Base-by-base conservation (phyloP, 2,329 filamentous ascomycete genomes). In the Proliferodiscus dingleyae region DNA sequence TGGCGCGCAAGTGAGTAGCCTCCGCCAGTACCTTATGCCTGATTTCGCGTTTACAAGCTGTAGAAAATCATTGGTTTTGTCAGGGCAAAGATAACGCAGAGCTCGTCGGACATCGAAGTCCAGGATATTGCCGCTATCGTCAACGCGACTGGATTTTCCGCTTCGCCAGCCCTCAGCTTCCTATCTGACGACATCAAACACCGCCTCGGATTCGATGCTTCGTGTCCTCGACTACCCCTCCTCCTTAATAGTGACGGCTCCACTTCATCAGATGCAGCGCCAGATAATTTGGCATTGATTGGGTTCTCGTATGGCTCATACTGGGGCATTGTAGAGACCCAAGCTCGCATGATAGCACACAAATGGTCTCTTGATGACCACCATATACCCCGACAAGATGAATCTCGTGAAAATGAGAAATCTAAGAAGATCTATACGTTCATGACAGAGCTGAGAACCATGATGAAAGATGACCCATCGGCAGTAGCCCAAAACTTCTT, bases 281-380 rank as follows among this genome's bases (percentile, higher is more conserved):
- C 24, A 28, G 19, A 29, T 5, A 46, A 11, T n/a, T 21, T 46
- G 2, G 44, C 39, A 10, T 18, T 46, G 2, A 46, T 46, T 37
- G 43, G 43, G 6, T 46, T 41, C 22, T 32, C 28, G 3, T 30
- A 41, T 21, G 44, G 44, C 2, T 37, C 38, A 6, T 46, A 43
- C 24, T 46, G 44, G 39, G 44, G 44, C 10, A 10, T 46, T 13
- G 13, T 46, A 9, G 44, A 46, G 24, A 42, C 7, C 6, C 38
- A 43, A 38, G 44, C 44, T 16, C 38, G 44, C 4, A 19, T 37
- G 6, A 37, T 46, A 1, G 32, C 39, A 18, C 15, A 5, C n/a
- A 43, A 46, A 30, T 46, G 37, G 37, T 15, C 19, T 5, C 22
- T 22, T 3, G 29, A 24, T 23, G 18, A 18, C 15, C 19, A 11